Base-by-base conservation (phyloP, 352 stramenopile genomes). In the Blastocystis sp. region DNA sequence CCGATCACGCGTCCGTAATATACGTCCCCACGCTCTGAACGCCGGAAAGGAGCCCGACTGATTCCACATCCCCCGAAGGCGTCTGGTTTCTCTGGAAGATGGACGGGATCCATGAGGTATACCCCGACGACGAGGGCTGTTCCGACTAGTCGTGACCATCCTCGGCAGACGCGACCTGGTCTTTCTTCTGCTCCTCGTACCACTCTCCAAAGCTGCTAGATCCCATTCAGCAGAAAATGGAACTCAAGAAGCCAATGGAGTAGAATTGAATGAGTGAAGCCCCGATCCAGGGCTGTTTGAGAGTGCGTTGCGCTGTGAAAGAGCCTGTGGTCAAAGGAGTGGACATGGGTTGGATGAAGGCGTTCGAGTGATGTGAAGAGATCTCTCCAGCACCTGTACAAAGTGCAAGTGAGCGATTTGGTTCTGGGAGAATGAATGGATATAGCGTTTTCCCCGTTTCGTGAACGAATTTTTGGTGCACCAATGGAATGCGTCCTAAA, bases 131-230 rank as follows among this genome's bases (percentile, higher is more conserved):
- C 17, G 14, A n/a, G 17, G 38, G 6, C 28, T 66, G 74, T 34
- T 28, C 17, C 10, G 48, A 59, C 57, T 59, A 84, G 11, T 28
- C 17, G 21, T 84, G 6, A 70, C 38, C 19, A 11, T 1, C 6
- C 45, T 1, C 21, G 3, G 24, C 1, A 40, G 11, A 7, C 3
- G 52, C 45, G 24, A 84, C 74, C 19, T 54, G n/a, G 21, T 84
- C 74, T 28, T 69, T 84, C 74, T 84, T 84, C 24, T 69, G 74
- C 19, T 84, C 74, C 52, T 84, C 54, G n/a, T 84, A 84, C 74
- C 74, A 84, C 69, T 84, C 54, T 68, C 74, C 74, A 84, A 84
- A 84, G 48, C 74, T 84, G 19, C 66, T 84, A 59, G 74, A 70
- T 17, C 19, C 52, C 74, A 84, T 84, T 70, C 9, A 54, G 21